phyloP scores from a whole-genome alignment of 805 yeast species.

The Komagataella pseudopastoris region DNA sequence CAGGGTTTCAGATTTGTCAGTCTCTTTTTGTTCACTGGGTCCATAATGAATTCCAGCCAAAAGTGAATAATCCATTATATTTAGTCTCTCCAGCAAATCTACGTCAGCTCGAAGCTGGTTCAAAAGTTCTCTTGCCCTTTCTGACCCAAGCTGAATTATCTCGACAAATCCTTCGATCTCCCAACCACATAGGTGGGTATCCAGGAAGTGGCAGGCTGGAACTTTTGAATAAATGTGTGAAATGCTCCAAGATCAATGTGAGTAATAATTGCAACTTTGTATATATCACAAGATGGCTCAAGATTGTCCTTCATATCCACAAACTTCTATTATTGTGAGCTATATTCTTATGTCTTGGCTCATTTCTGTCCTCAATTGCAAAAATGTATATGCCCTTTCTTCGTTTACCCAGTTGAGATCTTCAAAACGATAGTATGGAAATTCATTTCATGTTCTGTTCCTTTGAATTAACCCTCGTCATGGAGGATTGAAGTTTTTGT shows the following conservation, averaged over 20 bases:
- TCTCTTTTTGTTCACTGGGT: conserved; percentile 25
- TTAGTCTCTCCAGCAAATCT: conserved; percentile 50
- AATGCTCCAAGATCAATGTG: conserved; percentile 5
- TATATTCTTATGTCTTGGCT: conserved; percentile 50
- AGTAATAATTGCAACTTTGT: conserved; percentile 8
- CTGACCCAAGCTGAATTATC: conserved; percentile 66
- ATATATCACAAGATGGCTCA: conserved; percentile 39
- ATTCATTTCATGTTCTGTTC: too few species aligned
- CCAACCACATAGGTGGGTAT: background rate
- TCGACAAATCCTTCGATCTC: conserved; percentile 1
- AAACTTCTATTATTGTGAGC: conserved; percentile 52
- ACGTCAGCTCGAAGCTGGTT: conserved; percentile 71
- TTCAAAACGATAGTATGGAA: conserved; percentile 42
- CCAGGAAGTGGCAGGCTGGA: conserved; percentile 5
- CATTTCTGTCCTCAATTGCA: conserved; percentile 56
- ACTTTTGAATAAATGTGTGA: conserved; percentile 16
- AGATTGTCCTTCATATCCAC: conserved; percentile 31
- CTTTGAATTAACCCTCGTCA: too few species aligned
- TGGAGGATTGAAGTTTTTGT: too few species aligned
- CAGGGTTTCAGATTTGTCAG: conserved; percentile 23
- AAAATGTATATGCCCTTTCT: conserved; percentile 55
- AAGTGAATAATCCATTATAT: conserved; percentile 93
- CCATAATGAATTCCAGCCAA: conserved; percentile 75
- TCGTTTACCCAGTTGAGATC: conserved; percentile 79
- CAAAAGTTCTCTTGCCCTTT: conserved; percentile 42